A percentile compares a stretch with the other conserved stretches of the same genome.
phyloP scores from a whole-genome alignment of 768 basidiomycete genomes.

The Suillus ampliporus region DNA sequence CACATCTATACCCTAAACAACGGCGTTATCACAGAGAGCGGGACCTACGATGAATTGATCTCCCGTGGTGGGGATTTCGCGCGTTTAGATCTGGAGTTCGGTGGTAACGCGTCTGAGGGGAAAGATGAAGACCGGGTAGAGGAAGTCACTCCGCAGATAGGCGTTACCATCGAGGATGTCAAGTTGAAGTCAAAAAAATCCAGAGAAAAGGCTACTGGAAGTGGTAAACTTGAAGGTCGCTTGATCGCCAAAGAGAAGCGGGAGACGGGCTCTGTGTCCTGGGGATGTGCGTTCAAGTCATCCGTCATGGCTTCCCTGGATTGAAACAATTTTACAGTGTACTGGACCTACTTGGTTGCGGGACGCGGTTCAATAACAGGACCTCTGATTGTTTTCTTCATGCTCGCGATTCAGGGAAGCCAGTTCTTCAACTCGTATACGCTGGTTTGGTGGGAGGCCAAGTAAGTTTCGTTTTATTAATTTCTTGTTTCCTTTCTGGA shows the following conservation, averaged over 20 bases:
- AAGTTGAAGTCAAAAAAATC: conserved; percentile 44
- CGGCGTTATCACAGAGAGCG: conserved; percentile 48
- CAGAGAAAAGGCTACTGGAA: conserved; percentile 49
- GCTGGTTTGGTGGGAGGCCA: conserved; percentile 73
- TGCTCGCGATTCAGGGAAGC: conserved; percentile 63
- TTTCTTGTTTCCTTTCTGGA: background rate
- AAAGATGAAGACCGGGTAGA: conserved; percentile 36
- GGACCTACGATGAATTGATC: conserved; percentile 59
- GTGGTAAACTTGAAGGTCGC: conserved; percentile 67
- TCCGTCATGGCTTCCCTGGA: background rate
- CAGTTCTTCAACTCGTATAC: conserved; percentile 69
- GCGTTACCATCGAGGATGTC: conserved; percentile 36
- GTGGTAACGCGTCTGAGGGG: conserved; percentile 49
- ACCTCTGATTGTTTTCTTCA: conserved; percentile 55
- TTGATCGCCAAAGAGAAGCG: conserved; percentile 70
- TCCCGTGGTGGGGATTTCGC: conserved; percentile 57
- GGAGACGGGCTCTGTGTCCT: conserved; percentile 63
- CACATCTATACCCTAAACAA: background rate
- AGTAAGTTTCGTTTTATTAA: conserved; percentile 44
- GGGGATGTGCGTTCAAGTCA: conserved; percentile 42
- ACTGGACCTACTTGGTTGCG: conserved; percentile 61
- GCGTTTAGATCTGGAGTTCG: conserved; percentile 63
- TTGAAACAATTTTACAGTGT: conserved; percentile 44
- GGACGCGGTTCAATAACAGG: conserved; percentile 55
- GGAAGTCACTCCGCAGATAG: conserved; percentile 17